These are phyloP conservation scores for Magnusiomyces starmeri DNA, from an alignment of 1,139 yeast species.

Conservation along the genomic window DNA sequence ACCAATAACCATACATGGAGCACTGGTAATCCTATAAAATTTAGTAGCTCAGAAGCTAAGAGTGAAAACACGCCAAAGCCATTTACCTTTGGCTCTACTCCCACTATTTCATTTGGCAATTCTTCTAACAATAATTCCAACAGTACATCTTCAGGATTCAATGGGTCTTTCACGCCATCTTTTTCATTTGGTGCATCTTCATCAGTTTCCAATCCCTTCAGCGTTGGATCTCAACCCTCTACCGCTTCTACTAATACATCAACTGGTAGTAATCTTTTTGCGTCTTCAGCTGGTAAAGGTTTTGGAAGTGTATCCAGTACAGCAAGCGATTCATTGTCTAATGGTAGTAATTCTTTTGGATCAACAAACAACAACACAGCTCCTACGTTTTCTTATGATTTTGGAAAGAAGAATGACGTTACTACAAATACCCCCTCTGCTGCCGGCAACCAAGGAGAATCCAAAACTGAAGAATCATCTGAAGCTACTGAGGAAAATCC, in stretches of 20 bases:
- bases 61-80: conserved; percentile 10
- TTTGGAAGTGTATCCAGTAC: not conserved
- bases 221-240: conserved; percentile 25
- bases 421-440: conserved; percentile 8
- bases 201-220: conserved; percentile 24
- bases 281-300: not conserved
- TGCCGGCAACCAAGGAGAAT: conserved; percentile 6
- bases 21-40: no score
- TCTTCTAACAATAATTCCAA: no score
- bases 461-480: conserved; percentile 17
- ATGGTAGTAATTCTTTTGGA: no score
- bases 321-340: no score
- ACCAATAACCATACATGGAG: no score
- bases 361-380: not conserved
- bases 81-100: conserved; percentile 24
- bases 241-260: not conserved
- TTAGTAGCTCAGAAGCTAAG: no score
- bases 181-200: conserved; percentile 26
- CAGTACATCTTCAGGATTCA: no score
- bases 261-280: not conserved
- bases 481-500: conserved; percentile 18
- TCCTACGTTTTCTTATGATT: conserved; percentile 3
- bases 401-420: no score
- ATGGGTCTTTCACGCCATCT: no score
- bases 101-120: conserved; percentile 10